Conservation (phyloP, 352 stramenopile genomes). For the Phytopythium montanum region DNA sequence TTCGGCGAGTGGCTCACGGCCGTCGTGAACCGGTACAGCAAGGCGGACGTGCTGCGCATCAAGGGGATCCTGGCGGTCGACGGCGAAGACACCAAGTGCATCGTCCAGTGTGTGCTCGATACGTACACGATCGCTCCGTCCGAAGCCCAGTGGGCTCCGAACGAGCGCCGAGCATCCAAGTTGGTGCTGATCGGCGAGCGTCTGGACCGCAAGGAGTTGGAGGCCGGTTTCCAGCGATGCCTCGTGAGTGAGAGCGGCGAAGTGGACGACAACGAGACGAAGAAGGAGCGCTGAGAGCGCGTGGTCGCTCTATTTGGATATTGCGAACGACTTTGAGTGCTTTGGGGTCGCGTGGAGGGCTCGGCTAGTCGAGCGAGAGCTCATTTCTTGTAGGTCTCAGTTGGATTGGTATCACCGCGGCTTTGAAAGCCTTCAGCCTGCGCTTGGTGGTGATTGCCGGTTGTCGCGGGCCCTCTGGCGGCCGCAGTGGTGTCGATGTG, state of each 20-base stretch:
- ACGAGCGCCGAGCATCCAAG: slow-evolving; percentile 35
- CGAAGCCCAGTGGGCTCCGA: slow-evolving; percentile 17
- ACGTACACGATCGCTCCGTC: slow-evolving; percentile 73
- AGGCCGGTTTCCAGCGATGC: slow-evolving; percentile 44
- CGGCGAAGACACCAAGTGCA: slow-evolving; percentile 40
- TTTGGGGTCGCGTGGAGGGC: too few species aligned
- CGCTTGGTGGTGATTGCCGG: too few species aligned
- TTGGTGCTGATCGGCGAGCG: slow-evolving; percentile 66
- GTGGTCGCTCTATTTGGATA: too few species aligned
- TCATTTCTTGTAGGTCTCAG: too few species aligned
- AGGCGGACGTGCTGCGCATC: slow-evolving; percentile 54
- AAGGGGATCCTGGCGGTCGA: slow-evolving; percentile 57
- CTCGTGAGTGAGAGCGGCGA: slow-evolving; percentile 12
- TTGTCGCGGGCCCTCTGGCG: too few species aligned
- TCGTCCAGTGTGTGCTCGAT: slow-evolving; percentile 69
- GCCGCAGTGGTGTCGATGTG: too few species aligned
- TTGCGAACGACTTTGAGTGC: too few species aligned
- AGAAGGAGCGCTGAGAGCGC: slow-evolving; percentile 26
- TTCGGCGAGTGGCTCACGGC: slow-evolving; percentile 60
- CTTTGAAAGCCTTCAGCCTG: too few species aligned
- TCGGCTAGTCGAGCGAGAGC: too few species aligned
- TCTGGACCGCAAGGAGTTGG: slow-evolving; percentile 38
- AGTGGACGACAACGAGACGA: slow-evolving; percentile 9
- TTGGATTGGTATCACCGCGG: too few species aligned
- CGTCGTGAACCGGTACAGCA: slow-evolving; percentile 52